Conservation (phyloP, 1,284 basidiomycete species). For the Cryptococcus depauperatus region DNA sequence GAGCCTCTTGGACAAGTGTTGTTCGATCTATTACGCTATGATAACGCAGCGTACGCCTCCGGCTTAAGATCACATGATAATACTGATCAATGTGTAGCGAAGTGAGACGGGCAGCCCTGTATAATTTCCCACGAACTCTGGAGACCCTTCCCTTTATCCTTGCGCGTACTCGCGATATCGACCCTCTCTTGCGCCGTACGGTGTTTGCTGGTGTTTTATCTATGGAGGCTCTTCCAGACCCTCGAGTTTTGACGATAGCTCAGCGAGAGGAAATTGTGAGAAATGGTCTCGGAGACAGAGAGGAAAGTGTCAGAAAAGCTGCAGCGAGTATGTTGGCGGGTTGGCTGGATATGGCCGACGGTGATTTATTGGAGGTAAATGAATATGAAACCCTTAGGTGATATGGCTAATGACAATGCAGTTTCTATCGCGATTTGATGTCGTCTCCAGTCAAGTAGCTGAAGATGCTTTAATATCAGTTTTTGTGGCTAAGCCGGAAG, state of each 20-base stretch:
- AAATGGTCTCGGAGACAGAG: conserved; percentile 80
- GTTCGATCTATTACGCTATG: conserved; percentile 63
- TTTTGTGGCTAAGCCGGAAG: conserved; percentile 55
- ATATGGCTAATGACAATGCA: conserved; percentile 41
- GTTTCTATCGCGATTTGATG: conserved; percentile 59
- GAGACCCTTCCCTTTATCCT: conserved; percentile 63
- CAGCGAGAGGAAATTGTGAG: conserved; percentile 71
- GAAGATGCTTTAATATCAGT: conserved; percentile 61
- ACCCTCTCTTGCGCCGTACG: conserved; percentile 70
- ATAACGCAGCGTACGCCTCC: conserved; percentile 64
- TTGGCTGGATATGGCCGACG: conserved; percentile 61
- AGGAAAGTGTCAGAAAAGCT: conserved; percentile 69
- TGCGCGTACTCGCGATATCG: conserved; percentile 74
- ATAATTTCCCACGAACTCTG: conserved; percentile 63
- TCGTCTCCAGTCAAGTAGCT: conserved; percentile 53
- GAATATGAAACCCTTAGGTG: background rate
- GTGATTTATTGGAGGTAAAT: conserved; percentile 48
- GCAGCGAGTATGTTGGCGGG: conserved; percentile 65
- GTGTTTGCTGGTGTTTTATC: conserved; percentile 62
- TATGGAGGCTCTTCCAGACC: conserved; percentile 53
- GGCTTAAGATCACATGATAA: background rate
- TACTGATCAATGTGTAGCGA: conserved; percentile 53
- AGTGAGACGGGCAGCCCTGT: conserved; percentile 77
- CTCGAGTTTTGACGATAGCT: conserved; percentile 60
- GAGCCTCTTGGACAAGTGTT: conserved; percentile 60